A percentile compares a stretch with the other conserved stretches of the same genome.
Evolutionary conservation across 306 rosid genomes (phyloP).

Genomic region (Phaseolus lunatus): DNA sequence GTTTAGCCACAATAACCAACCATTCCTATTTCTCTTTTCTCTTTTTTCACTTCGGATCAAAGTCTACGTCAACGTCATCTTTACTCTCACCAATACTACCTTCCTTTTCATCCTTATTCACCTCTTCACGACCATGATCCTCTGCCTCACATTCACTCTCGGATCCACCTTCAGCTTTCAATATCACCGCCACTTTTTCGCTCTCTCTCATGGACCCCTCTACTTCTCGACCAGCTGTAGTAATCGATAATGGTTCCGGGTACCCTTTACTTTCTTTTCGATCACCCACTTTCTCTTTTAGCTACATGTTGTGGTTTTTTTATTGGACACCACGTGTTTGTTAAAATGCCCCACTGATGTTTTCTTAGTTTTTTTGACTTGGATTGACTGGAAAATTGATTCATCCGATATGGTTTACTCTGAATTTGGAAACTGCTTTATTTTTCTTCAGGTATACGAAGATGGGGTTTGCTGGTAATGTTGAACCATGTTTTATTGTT

Average conservation of each 20-base stretch:
- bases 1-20: conserved; percentile 53
- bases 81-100: background rate
- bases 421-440: conserved; percentile 18
- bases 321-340: conserved; percentile 47
- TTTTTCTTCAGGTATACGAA: conserved; percentile 77
- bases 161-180: conserved; percentile 67
- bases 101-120: conserved; percentile 31
- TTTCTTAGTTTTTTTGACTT: conserved; percentile 12
- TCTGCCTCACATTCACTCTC: conserved; percentile 52
- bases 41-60: conserved; percentile 76
- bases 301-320: background rate
- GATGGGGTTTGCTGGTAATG: conserved; percentile 98
- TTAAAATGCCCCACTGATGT: conserved; percentile 43
- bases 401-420: conserved; percentile 1
- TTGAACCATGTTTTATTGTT: conserved; percentile 90
- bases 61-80: conserved; percentile 61
- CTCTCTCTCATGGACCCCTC: conserved; percentile 84
- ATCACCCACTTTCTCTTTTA: background rate
- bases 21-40: conserved; percentile 54
- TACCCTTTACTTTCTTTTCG: conserved; percentile 38
- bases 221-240: conserved; percentile 96
- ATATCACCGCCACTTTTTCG: conserved; percentile 8
- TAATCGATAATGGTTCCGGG: conserved; percentile 98
- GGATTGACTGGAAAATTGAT: background rate
- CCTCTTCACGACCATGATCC: conserved; percentile 77